Evolutionary conservation across 495 filamentous ascomycete species (phyloP), one percentile per base, ranked within the genome.

Genomic region (Daldinia vernicosa): DNA sequence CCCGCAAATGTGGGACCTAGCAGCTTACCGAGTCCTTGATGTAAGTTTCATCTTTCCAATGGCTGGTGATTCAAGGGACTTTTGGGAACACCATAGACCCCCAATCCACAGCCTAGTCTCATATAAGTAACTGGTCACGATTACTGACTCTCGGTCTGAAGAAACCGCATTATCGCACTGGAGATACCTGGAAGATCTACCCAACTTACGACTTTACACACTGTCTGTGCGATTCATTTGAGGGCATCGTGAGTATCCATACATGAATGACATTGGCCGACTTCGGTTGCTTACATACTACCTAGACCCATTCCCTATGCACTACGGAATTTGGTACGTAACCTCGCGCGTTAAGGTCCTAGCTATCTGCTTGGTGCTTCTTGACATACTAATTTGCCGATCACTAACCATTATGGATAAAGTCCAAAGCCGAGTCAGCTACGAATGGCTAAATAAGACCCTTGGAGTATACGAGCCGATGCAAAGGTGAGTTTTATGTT

Each of bases 201-300:
- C 94, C 94, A 0, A 93, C 94, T 0, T 97, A 97, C 76, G 94
- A 97, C 76, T 95, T 97, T 71, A 92, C 93, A 7, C 92, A 97
- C 80, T 92, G 91, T 67, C 83, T 97, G n/a, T 93, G 90, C 70
- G 94, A 95, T 85, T 90, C 89, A 72, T 92, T 95, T 59, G 94
- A 97, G 81, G 86, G 84, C 28, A 95, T 97, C 43, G 70, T 73
- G 54, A 69, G 70, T 73, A 56, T 39, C 33, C 30, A 12, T 14
- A 24, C 6, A 19, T n/a, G 43, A 11, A 22, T 8, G 4, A 12
- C 1, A 14, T 0, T 8, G 2, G 6, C 7, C 17, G 8, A 35
- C 0, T 28, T 28, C 4, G 8, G 9, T 53, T 53, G 9, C 64
- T 67, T 35, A 72, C 24, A 26, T 32, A 1, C 24, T 37, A 11